phyloP scores from a whole-genome alignment of 2,329 filamentous ascomycete species.

The Aspergillus sp. region DNA sequence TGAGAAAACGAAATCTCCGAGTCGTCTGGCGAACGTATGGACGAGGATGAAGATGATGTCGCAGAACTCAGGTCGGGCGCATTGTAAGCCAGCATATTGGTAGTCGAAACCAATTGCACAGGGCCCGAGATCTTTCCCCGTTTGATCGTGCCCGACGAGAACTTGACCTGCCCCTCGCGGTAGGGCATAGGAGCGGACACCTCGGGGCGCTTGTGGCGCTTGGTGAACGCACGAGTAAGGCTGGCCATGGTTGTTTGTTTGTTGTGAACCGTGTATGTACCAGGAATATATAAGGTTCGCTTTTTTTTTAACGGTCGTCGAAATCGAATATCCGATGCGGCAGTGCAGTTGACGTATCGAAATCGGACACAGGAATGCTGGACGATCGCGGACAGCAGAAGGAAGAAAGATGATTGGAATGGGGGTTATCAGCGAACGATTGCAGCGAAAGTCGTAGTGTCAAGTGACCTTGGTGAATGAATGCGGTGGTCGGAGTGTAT shows the following conservation, averaged over 20 bases:
- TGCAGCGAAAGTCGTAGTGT: neutral
- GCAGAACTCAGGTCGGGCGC: constrained; percentile 67
- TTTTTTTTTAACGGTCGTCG: constrained; percentile 2
- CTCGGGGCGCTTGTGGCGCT: constrained; percentile 41
- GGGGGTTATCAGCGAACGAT: constrained; percentile 21
- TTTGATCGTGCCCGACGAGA: constrained; percentile 40
- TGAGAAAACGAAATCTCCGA: constrained; percentile 50
- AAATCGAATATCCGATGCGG: constrained; percentile 9
- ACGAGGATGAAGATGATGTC: constrained; percentile 44
- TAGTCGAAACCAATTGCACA: constrained; percentile 81
- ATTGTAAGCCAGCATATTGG: constrained; percentile 93
- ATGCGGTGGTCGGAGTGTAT: constrained; percentile 15
- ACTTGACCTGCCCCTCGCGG: constrained; percentile 39
- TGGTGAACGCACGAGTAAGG: constrained; percentile 42
- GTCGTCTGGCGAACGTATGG: constrained; percentile 59
- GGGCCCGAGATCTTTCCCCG: constrained; percentile 68
- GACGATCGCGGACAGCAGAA: constrained; percentile 22
- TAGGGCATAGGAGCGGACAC: constrained; percentile 39
- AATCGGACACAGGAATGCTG: constrained; percentile 18
- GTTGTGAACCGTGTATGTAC: neutral
- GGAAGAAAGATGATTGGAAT: constrained; percentile 25
- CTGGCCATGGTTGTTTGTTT: constrained; percentile 26
- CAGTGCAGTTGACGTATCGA: constrained; percentile 4
- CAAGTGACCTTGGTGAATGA: constrained; percentile 3
- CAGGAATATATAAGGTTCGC: constrained; percentile 4